Evolutionary conservation across 345 rosid species (phyloP), one percentile per base, ranked within the genome.

Genomic region (Diplotaxis tenuifolia): DNA sequence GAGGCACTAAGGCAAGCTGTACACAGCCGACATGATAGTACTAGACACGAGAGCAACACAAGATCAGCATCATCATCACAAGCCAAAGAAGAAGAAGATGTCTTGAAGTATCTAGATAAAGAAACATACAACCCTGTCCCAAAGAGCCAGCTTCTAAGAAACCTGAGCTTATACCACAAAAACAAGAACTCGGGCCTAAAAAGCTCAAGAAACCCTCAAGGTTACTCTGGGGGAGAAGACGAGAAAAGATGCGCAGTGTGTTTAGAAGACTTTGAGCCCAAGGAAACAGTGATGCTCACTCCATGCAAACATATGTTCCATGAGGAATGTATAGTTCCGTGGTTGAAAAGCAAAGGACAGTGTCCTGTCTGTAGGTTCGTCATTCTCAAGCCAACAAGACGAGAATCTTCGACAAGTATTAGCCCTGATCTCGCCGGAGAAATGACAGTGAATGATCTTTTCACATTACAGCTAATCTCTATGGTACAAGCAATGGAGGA

Each of bases 301-400:
- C 96, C 94, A 1, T 91, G 98, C 60, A 76, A 84, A 47, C 98
- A 93, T 12, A 89, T 91, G 96, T 93, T 89, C 66, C 98, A 93
- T 9, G 91, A 89, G 55, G 91, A 84, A 2, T 91, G 97, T 60
- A 89, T 93, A 23, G 84, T 87, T 52, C 91, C 92, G 2, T 93
- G 97, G 98, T 73, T 84, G 28, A 89, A 76, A 67, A 83, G 80
- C 64, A 77, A 84, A 6, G 85, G 88, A 15, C 87, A 83, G 38
- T 93, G 96, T 73, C 98, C 97, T 0, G 85, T 93, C 2, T 90
- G 98, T 28, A 80, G 98, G 73, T 83, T 29, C 50, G 62, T 70
- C 1, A 62, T 93, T 4, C 38, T 76, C 16, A 87, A 84, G 15
- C 79, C 71, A 1, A 27, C 1, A 9, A 65, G 38, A 72, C 68